Conservation (phyloP, 1,284 basidiomycete species). For the Irpex rosettiformis region DNA sequence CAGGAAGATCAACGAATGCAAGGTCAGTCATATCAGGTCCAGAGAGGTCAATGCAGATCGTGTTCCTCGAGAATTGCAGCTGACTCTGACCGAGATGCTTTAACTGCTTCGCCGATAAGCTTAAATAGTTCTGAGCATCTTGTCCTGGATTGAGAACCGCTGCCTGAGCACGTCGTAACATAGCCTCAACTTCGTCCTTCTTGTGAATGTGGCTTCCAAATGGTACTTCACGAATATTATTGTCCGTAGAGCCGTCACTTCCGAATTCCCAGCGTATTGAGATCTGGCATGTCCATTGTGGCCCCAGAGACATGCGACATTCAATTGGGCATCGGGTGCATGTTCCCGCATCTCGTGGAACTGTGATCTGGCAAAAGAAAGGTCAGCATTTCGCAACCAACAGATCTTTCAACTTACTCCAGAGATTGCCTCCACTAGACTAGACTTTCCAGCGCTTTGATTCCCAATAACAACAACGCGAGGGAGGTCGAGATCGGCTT, state of each 20-base stretch:
- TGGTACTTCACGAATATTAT: slow-evolving; percentile 28
- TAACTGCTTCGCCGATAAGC: slow-evolving; percentile 22
- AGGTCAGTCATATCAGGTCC: slow-evolving; percentile 33
- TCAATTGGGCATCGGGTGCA: slow-evolving; percentile 50
- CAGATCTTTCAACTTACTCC: slow-evolving; percentile 40
- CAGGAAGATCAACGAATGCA: slow-evolving; percentile 19
- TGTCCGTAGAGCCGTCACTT: slow-evolving; percentile 14
- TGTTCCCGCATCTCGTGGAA: slow-evolving; percentile 20
- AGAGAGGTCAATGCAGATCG: slow-evolving; percentile 41
- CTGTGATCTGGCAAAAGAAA: slow-evolving; percentile 15
- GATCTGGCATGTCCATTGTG: slow-evolving; percentile 59
- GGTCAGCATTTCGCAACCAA: not conserved
- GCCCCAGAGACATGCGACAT: slow-evolving; percentile 50
- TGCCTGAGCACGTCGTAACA: slow-evolving; percentile 41
- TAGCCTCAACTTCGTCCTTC: slow-evolving; percentile 34
- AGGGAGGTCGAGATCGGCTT: slow-evolving; percentile 26
- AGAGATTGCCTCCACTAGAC: slow-evolving; percentile 50
- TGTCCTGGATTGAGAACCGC: slow-evolving; percentile 39
- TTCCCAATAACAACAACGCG: slow-evolving; percentile 28
- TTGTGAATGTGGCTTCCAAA: slow-evolving; percentile 36
- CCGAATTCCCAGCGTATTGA: slow-evolving; percentile 40
- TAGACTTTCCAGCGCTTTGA: slow-evolving; percentile 38
- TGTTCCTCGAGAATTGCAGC: slow-evolving; percentile 39
- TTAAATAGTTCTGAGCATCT: slow-evolving; percentile 21
- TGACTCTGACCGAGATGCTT: slow-evolving; percentile 1